Evolutionary conservation across 2,329 filamentous ascomycete genomes (phyloP).

Genomic region (Aspergillus uvarum): DNA sequence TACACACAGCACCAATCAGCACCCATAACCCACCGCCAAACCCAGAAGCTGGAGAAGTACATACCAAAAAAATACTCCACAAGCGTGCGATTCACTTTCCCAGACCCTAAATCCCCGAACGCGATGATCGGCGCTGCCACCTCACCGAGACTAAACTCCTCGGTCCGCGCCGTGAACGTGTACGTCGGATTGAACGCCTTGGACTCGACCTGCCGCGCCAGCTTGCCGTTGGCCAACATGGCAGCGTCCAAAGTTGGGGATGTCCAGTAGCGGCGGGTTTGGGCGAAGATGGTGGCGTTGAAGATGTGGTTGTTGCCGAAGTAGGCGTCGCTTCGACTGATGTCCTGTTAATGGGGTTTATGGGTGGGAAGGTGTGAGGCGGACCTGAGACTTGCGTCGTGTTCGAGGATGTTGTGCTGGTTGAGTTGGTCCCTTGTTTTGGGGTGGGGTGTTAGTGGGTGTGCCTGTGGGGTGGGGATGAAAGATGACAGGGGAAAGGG

Average conservation of each 20-base stretch:
- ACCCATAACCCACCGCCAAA: too few species aligned
- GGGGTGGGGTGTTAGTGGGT: too few species aligned
- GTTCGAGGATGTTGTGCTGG: slow-evolving; percentile 19
- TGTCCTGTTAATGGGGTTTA: not conserved
- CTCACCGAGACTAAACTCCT: slow-evolving; percentile 16
- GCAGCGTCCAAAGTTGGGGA: slow-evolving; percentile 11
- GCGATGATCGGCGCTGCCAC: not conserved
- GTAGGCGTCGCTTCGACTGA: slow-evolving; percentile 16
- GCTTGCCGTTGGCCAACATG: slow-evolving; percentile 8
- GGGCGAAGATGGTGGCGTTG: slow-evolving; percentile 17
- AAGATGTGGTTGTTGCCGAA: slow-evolving; percentile 17
- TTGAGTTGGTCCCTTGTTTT: not conserved
- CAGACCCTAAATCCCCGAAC: not conserved
- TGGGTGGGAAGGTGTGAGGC: not conserved
- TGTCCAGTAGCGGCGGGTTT: slow-evolving; percentile 16
- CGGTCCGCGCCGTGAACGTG: slow-evolving; percentile 1
- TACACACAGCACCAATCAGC: too few species aligned
- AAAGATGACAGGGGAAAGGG: too few species aligned
- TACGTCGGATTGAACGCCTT: slow-evolving; percentile 11
- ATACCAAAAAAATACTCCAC: slow-evolving; percentile 1
- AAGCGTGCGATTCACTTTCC: not conserved
- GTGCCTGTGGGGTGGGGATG: too few species aligned
- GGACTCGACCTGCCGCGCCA: slow-evolving; percentile 14
- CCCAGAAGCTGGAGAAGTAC: not conserved
- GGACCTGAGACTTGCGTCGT: slow-evolving; percentile 28